These are phyloP conservation scores for Puccinia hordei DNA, from an alignment of 1,284 basidiomycete genomes.

Conservation along the genomic window DNA sequence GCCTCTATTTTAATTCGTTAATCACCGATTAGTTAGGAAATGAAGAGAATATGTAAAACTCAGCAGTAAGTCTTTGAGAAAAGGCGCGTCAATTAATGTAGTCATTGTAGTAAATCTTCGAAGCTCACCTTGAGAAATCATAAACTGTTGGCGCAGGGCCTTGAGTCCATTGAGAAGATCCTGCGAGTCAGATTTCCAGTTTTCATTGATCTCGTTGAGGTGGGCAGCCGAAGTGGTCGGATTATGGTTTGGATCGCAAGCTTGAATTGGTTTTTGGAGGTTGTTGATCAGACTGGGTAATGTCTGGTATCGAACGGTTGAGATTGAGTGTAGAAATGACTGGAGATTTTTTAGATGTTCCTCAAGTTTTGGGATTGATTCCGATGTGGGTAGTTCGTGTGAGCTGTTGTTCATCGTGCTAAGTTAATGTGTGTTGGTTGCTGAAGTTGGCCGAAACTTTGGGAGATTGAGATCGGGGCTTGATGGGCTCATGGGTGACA, in stretches of 20 bases:
- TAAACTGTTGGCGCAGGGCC: not conserved
- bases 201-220: not conserved
- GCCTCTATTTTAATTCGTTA: not conserved
- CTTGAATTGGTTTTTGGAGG: not conserved
- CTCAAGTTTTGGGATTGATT: not conserved
- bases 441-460: too few species aligned
- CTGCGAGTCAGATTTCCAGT: not conserved
- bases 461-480: too few species aligned
- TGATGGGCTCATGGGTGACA: too few species aligned
- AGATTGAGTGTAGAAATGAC: not conserved
- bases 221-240: not conserved
- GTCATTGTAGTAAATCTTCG: too few species aligned
- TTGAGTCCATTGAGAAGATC: not conserved
- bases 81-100: not conserved
- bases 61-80: not conserved
- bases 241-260: constrained; percentile 2
- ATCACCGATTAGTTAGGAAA: not conserved
- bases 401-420: not conserved
- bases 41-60: too few species aligned
- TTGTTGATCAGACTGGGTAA: not conserved
- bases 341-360: not conserved
- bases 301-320: not conserved
- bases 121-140: not conserved
- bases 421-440: too few species aligned
- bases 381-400: not conserved